Percentiles rank a stretch among this genome's conserved stretches.
Evolutionary conservation across 306 rosid species (phyloP).

Genomic region (Elaeagnus macrophylla): DNA sequence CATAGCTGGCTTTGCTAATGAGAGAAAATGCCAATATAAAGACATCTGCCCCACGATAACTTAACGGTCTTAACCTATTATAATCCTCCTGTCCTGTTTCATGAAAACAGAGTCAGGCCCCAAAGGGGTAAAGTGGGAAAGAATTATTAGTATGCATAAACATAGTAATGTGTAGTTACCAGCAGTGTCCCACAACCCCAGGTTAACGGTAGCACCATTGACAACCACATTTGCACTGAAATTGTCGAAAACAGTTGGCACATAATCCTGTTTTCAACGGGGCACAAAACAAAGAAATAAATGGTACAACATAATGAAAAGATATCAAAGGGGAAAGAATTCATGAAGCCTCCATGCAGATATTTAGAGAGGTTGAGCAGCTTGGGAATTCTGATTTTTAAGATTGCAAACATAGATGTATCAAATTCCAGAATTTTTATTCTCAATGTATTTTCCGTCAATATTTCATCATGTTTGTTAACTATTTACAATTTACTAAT

Average conservation of each 20-base stretch:
- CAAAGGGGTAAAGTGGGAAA: conserved; percentile 2
- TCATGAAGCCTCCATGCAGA: no score
- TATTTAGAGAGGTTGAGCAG: no score
- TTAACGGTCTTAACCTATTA: conserved; percentile 50
- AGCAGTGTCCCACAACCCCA: conserved; percentile 98
- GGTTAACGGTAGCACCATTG: conserved; percentile 87
- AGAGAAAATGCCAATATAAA: conserved; percentile 49
- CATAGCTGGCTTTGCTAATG: conserved; percentile 53
- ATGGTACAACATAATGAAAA: neutral
- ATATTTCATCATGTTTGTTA: no score
- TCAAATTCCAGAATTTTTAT: no score
- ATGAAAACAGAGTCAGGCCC: conserved; percentile 28
- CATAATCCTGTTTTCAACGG: conserved; percentile 72
- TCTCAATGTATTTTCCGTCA: no score
- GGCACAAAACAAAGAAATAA: conserved; percentile 12
- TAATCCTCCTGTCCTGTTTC: conserved; percentile 49
- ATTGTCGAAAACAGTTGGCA: conserved; percentile 96
- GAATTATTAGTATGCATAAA: conserved; percentile 1
- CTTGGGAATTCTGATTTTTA: no score
- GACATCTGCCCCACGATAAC: conserved; percentile 55
- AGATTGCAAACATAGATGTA: no score
- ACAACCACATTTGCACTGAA: conserved; percentile 99
- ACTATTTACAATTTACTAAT: no score
- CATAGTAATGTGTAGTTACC: conserved; percentile 37
- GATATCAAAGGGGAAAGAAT: no score